These are phyloP conservation scores for Anthostomella pinea DNA, from an alignment of 2,329 filamentous ascomycete genomes.

Conservation along the genomic window DNA sequence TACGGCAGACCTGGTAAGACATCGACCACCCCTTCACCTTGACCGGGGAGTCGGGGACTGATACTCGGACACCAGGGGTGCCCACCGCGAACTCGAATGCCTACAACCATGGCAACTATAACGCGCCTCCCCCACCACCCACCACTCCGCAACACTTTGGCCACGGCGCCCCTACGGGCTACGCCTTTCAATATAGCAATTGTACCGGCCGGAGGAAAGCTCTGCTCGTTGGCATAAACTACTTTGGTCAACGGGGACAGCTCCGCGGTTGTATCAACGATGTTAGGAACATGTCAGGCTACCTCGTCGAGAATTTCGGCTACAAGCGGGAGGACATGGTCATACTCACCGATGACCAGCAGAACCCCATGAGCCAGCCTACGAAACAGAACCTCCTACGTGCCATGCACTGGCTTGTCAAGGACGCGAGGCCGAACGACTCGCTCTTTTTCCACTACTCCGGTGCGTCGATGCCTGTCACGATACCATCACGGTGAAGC, in stretches of 20 bases:
- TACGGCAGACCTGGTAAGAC: conserved; percentile 50
- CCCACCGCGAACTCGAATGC: conserved; percentile 48
- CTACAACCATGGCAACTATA: conserved; percentile 55
- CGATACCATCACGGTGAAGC: too few relatives aligned
- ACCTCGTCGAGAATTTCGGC: conserved; percentile 82
- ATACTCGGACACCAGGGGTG: too few relatives aligned
- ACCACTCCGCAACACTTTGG: conserved; percentile 69
- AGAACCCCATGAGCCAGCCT: conserved; percentile 95
- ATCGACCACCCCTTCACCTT: conserved; percentile 1
- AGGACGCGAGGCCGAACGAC: conserved; percentile 88
- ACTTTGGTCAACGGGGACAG: conserved; percentile 89
- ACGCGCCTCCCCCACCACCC: conserved; percentile 65
- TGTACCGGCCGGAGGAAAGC: conserved; percentile 89
- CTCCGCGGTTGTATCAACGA: conserved; percentile 95
- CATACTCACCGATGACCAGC: conserved; percentile 91
- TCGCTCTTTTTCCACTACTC: conserved; percentile 98
- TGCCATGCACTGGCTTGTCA: conserved; percentile 97
- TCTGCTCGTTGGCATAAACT: conserved; percentile 91
- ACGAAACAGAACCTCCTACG: conserved; percentile 93
- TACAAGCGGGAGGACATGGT: conserved; percentile 98
- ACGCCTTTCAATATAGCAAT: conserved; percentile 86
- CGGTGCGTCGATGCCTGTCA: conserved; percentile 46
- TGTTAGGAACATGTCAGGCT: conserved; percentile 93
- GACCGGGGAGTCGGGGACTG: too few relatives aligned
- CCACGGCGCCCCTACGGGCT: conserved; percentile 73